A percentile compares a stretch with the other conserved stretches of the same genome.
phyloP scores from a whole-genome alignment of 2,329 filamentous ascomycete species.

The Myriosclerotinia duriaeana region DNA sequence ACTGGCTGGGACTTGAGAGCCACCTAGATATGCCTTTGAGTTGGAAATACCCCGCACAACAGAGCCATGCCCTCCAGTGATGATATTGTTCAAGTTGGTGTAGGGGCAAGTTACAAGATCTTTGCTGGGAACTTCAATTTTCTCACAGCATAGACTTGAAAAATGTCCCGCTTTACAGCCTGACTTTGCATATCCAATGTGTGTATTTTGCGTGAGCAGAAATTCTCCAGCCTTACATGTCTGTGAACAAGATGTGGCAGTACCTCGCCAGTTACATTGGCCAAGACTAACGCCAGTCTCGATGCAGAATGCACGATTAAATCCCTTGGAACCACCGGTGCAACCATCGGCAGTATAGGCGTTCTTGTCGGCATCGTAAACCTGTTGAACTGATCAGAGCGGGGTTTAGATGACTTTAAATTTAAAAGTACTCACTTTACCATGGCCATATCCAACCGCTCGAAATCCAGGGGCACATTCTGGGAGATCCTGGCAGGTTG shows the following conservation, averaged over 20 bases:
- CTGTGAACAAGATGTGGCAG: background rate
- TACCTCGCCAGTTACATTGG: background rate
- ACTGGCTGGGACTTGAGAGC: background rate
- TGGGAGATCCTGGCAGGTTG: background rate
- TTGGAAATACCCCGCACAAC: background rate
- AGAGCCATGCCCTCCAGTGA: background rate
- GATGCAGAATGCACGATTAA: background rate
- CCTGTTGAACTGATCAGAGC: background rate
- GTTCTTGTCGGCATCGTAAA: conserved; percentile 2
- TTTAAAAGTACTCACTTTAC: background rate
- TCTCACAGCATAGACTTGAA: background rate
- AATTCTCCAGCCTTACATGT: background rate
- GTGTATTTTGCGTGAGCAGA: conserved; percentile 3
- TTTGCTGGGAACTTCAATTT: background rate
- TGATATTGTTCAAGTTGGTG: background rate
- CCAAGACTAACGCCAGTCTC: background rate
- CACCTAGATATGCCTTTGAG: background rate
- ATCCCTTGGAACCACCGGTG: background rate
- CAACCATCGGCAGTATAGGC: background rate
- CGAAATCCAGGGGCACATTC: background rate
- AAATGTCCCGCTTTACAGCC: background rate
- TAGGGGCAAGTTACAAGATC: background rate
- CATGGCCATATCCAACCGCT: conserved; percentile 4
- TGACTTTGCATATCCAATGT: background rate
- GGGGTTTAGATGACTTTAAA: background rate